Evolutionary conservation across 2,329 filamentous ascomycete species (phyloP), one percentile per base, ranked within the genome.

Genomic region (Aspergillus phoenicis): DNA sequence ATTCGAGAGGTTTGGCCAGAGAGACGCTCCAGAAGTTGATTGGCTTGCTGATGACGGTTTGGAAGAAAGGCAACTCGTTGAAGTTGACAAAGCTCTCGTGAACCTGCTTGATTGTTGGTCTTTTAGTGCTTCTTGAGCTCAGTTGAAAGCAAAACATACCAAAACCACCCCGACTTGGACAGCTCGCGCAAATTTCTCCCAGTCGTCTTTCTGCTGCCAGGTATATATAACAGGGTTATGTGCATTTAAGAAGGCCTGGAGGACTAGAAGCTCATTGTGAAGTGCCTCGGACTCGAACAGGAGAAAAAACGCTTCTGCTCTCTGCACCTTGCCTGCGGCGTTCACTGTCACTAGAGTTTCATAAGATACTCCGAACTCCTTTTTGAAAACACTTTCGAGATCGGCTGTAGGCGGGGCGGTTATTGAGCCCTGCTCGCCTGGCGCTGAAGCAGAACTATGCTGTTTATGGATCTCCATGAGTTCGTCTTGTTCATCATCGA

Each of bases 1-100:
- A 59, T 48, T 72, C 57, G 5, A 77, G 66, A 7, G 69, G 70
- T 5, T 55, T 60, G 3, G 45, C 33, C 28, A 78, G 58, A 15
- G 74, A 73, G 39, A 77, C 66, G 10, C 64, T 73, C 73, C 77
- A 80, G 39, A 77, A 73, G 55, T 69, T 75, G 49, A 75, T 63
- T 5, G 58, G 47, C 8, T 65, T 63, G 13, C 58, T 60, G 4
- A 71, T 65, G 6, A 76, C 57, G 5, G 65, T 60, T 3, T 65
- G 58, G 5, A 75, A 64, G 26, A 65, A 67, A 3, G 67, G 70
- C 15, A 79, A 60, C 4, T 60, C 60, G 26, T 75, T 63, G 48
- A 73, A 76, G 11, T 66, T 57, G 2, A 64, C 52, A 54, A 75
- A 78, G 11, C 66, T 71, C 51, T 77, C 72, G 59, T 80, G 77